Percentiles rank a stretch among this genome's conserved stretches.
These are phyloP conservation scores for Pythium grandisporangium DNA, from an alignment of 352 stramenopile species.

Conservation along the genomic window DNA sequence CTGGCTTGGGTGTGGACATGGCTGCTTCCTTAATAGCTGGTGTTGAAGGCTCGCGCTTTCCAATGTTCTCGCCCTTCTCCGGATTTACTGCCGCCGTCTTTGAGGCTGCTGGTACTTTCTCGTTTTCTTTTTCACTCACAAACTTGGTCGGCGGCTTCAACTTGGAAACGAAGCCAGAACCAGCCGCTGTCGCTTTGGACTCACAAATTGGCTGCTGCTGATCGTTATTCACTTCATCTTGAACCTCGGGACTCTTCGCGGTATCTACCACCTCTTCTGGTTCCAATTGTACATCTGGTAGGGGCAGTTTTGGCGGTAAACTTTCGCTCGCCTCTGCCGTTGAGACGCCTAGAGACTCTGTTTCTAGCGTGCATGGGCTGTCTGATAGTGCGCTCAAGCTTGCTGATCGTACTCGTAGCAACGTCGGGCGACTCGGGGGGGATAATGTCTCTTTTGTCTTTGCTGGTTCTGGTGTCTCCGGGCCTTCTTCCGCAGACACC, in stretches of 20 bases:
- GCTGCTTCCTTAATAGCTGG: too few species aligned
- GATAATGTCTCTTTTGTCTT: conserved; percentile 17
- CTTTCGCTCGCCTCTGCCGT: too few species aligned
- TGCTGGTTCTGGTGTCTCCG: conserved; percentile 9
- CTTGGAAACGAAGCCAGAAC: too few species aligned
- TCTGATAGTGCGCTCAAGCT: conserved; percentile 21
- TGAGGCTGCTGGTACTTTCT: too few species aligned
- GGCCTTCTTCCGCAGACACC: background rate
- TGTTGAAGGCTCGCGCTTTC: too few species aligned
- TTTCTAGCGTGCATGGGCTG: conserved; percentile 10
- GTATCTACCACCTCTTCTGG: too few species aligned
- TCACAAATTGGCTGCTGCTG: too few species aligned
- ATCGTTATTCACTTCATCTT: background rate
- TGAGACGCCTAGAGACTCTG: too few species aligned
- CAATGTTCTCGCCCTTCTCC: conserved; percentile 19
- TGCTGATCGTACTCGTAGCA: conserved; percentile 13
- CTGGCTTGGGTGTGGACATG: background rate
- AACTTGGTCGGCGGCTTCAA: conserved; percentile 16
- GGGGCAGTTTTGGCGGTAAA: too few species aligned
- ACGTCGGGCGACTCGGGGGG: conserved; percentile 9
- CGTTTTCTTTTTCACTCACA: conserved; percentile 7
- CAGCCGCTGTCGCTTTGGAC: too few species aligned
- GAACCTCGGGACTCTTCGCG: conserved; percentile 6
- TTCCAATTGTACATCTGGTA: too few species aligned
- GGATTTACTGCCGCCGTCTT: background rate